These are phyloP conservation scores for Clitocybe nebularis DNA, from an alignment of 1,284 basidiomycete species.

Conservation along the genomic window DNA sequence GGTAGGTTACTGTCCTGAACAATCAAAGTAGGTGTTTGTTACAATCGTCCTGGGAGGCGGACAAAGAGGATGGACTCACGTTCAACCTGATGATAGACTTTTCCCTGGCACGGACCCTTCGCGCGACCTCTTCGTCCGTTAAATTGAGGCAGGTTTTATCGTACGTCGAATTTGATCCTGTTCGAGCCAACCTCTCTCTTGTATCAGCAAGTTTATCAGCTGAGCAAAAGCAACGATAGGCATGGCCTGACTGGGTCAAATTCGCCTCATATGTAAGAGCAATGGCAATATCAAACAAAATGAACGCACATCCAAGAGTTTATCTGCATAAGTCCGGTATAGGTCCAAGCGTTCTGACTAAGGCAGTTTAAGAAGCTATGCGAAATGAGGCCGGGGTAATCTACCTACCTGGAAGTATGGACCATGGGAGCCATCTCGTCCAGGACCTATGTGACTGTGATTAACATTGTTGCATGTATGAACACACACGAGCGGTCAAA, in stretches of 20 bases:
- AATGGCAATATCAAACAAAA: constrained; percentile 1
- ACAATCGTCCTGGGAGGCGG: neutral
- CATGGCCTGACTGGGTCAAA: constrained; percentile 65
- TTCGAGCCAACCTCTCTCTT: constrained; percentile 62
- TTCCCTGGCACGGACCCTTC: constrained; percentile 72
- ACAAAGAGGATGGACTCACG: constrained; percentile 39
- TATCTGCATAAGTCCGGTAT: constrained; percentile 72
- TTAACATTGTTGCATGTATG: no score
- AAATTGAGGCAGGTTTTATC: constrained; percentile 84
- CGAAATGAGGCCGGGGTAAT: neutral
- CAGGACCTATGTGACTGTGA: constrained; percentile 78
- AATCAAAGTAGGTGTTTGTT: no score
- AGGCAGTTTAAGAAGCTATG: neutral
- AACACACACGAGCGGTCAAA: no score
- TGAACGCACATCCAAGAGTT: constrained; percentile 65
- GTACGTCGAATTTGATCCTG: constrained; percentile 76
- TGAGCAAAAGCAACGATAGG: constrained; percentile 95
- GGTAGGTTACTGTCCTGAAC: constrained; percentile 53
- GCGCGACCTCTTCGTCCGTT: constrained; percentile 78
- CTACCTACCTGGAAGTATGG: constrained; percentile 77
- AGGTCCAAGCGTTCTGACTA: constrained; percentile 88
- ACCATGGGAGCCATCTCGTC: constrained; percentile 64
- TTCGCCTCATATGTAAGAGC: neutral
- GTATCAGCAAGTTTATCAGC: constrained; percentile 63
- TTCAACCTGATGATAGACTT: constrained; percentile 85